Evolutionary conservation across 208 protist species (phyloP), one percentile per base, ranked within the genome.

Genomic region (Trypanosoma melophagium): DNA sequence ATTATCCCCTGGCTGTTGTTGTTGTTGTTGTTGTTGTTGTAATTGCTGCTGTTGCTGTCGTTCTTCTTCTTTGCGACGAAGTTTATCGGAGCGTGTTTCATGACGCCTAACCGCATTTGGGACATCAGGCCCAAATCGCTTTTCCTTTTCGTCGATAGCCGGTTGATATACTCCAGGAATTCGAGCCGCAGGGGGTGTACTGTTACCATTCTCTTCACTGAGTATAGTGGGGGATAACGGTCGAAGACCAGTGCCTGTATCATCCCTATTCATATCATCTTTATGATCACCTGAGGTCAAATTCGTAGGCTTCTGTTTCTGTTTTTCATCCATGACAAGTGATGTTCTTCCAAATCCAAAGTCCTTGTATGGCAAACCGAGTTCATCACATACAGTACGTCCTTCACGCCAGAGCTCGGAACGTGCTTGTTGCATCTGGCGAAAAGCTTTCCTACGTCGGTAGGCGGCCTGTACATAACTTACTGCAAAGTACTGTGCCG

Each of bases 391-490:
- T 41, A 73, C 69, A n/a, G 35, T 54, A 38, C 90, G 79, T 25
- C 80, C 83, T 21, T 81, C 65, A 9, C 72, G 72, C 88, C 87
- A 96, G n/a, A 84, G 54, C 25, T 77, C 66, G 7, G 83, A 82
- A 38, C 79, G 77, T 31, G 61, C 41, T 5, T 86, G 53, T 59
- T 82, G 84, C 58, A 72, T 61, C 79, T 73, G 62, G 25, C 87
- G 85, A 63, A 79, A 78, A 16, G 86, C 86, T 13, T 80, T 77
- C 52, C 92, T 75, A 28, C 92, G 81, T 52, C 90, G 78, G 81
- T 88, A 96, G 44, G 87, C 88, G 13, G 92, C 92, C 63, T 93
- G 89, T 12, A 94, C 52, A 62, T 95, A 90, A 35, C 80, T 76
- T 13, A 81, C 89, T 8, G 92, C 92, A 74, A 91, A 96, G 60